phyloP scores from a whole-genome alignment of 108 stramenopile genomes.

The Stephanodiscus triporus region DNA sequence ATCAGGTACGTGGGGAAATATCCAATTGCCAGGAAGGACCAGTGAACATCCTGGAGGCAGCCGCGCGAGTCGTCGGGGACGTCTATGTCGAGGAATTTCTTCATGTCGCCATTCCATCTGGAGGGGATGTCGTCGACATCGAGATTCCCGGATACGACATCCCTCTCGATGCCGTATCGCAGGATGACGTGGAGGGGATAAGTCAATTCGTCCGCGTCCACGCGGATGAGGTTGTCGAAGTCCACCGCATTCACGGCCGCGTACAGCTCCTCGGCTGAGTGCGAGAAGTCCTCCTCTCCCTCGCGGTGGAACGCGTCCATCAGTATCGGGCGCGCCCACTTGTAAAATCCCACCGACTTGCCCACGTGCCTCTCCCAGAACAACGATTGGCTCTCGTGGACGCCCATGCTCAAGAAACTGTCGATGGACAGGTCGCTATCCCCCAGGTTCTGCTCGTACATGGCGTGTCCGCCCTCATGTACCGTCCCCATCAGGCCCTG shows the following conservation, averaged over 20 bases:
- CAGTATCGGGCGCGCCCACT: slow-evolving; percentile 66
- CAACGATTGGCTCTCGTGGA: slow-evolving; percentile 88
- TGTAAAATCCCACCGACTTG: slow-evolving; percentile 69
- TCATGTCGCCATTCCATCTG: slow-evolving; percentile 84
- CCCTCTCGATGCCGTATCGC: slow-evolving; percentile 86
- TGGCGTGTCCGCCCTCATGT: slow-evolving; percentile 94
- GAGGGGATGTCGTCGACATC: slow-evolving; percentile 71
- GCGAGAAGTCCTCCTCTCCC: slow-evolving; percentile 32
- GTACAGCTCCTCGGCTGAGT: slow-evolving; percentile 71
- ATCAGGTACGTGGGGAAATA: slow-evolving; percentile 94
- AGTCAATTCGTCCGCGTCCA: slow-evolving; percentile 93
- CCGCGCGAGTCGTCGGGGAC: slow-evolving; percentile 83
- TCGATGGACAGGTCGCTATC: slow-evolving; percentile 60
- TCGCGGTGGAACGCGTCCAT: slow-evolving; percentile 52
- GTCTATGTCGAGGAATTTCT: slow-evolving; percentile 70
- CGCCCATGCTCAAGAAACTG: slow-evolving; percentile 80
- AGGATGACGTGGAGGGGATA: slow-evolving; percentile 94
- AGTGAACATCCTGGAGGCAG: slow-evolving; percentile 91
- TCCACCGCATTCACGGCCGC: slow-evolving; percentile 77
- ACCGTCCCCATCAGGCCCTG: slow-evolving; percentile 88
- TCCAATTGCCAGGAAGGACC: slow-evolving; percentile 78
- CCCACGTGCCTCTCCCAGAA: slow-evolving; percentile 94
- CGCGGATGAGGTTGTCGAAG: slow-evolving; percentile 71
- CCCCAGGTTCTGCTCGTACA: slow-evolving; percentile 86
- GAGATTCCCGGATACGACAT: slow-evolving; percentile 73